Base-by-base conservation (phyloP, 2,329 filamentous ascomycete genomes). In the Dendrostoma leiphaemia region DNA sequence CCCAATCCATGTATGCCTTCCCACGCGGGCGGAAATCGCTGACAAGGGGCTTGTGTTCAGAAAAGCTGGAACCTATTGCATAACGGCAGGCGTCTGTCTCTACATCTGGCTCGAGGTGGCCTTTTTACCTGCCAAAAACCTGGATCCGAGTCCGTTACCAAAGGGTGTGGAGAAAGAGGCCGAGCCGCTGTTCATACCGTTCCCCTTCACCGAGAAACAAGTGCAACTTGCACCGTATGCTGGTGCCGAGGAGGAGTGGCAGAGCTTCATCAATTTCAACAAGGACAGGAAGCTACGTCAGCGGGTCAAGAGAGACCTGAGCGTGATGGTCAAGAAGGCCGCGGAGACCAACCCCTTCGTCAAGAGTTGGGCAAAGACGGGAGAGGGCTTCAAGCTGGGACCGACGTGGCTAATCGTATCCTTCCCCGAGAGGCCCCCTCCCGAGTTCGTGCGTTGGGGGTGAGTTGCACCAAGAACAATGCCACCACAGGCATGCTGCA, bases 191-290 rank as follows among this genome's bases (percentile, higher is more conserved):
- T 88, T 88, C 57, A 76, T 89, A 7, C 82, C 85, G 0, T 79
- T 88, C 49, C 83, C 83, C 3, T 82, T 83, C 40, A 83, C 81
- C 2, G 81, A 75, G 1, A 75, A 74, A 47, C 60, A 72, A 54
- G 68, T 83, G 17, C 69, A 74, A 15, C 74, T 77, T 28, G 64
- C 68, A 28, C 79, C 78, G 2, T 86, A 85, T 64, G 74, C 72
- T 56, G 76, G 76, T 48, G 72, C 71, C 24, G 83, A 86, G 60
- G 84, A 84, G 3, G 86, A 89, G 66, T 88, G 82, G 83, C 71
- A 75, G 58, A 73, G 75, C 46, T 89, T 85, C 59, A 63, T 84
- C 15, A 78, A 77, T 52, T 71, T 88, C n/a, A 81, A 77, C 57
- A 77, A 76, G 58, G 77, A 88, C 57, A 66, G 64, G 13, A 67